Evolutionary conservation across 345 rosid genomes (phyloP).

Genomic region (Capsella bursapastoris): DNA sequence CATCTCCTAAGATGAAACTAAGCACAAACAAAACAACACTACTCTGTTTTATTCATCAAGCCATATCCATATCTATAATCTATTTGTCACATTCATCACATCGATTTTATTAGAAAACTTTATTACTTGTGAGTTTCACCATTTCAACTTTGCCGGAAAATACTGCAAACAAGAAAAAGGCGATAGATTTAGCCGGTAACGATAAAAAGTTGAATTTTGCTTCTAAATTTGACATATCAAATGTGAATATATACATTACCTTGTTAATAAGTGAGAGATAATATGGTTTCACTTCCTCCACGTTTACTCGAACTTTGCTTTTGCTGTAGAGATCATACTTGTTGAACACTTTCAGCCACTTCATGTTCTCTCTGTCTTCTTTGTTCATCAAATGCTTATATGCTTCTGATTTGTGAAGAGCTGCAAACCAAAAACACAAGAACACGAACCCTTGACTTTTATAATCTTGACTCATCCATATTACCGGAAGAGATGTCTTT

Average conservation of each 20-base stretch:
- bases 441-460: neutral
- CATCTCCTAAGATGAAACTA: neutral
- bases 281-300: constrained; percentile 56
- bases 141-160: constrained; percentile 46
- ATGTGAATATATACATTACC: constrained; percentile 26
- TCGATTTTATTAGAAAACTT: constrained; percentile 13
- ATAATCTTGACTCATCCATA: neutral
- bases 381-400: constrained; percentile 61
- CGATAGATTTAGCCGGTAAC: neutral
- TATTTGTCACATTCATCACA: neutral
- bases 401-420: constrained; percentile 61
- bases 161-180: constrained; percentile 41
- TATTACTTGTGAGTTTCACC: constrained; percentile 33
- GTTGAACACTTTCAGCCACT: constrained; percentile 74
- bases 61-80: neutral
- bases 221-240: neutral
- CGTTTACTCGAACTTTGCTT: constrained; percentile 64
- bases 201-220: neutral
- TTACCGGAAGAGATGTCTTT: neutral
- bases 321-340: constrained; percentile 76
- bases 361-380: constrained; percentile 56
- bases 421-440: constrained; percentile 35
- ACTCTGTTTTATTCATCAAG: constrained; percentile 26
- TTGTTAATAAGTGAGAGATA: constrained; percentile 52
- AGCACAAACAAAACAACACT: constrained; percentile 14